Conservation (phyloP, 2,329 filamentous ascomycete genomes). For the Trichothecium sympodiale region DNA sequence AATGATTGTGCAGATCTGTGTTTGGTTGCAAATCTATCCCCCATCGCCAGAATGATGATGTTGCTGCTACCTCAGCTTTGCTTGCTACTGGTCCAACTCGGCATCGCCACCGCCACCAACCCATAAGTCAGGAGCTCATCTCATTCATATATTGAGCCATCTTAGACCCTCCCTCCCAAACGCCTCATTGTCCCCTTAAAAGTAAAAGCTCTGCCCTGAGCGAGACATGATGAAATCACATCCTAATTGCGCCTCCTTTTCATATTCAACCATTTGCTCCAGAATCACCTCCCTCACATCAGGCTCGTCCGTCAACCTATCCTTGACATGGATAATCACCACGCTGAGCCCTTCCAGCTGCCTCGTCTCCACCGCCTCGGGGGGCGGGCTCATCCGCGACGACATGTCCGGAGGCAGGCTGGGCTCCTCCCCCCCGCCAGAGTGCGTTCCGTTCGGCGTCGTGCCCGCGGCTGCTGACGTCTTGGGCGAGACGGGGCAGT, state of each 20-base stretch:
- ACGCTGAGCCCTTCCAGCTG: slow-evolving; percentile 66
- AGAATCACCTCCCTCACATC: slow-evolving; percentile 55
- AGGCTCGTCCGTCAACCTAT: slow-evolving; percentile 64
- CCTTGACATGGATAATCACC: slow-evolving; percentile 90
- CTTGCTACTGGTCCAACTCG: no score
- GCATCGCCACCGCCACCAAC: no score
- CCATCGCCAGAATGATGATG: no score
- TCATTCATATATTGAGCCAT: no score
- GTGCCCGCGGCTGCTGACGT: slow-evolving; percentile 20
- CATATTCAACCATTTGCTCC: slow-evolving; percentile 54
- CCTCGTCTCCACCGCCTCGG: slow-evolving; percentile 10
- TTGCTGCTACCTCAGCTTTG: no score
- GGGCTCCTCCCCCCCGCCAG: slow-evolving; percentile 20
- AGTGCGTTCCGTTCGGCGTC: slow-evolving; percentile 28
- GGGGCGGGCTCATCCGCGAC: slow-evolving; percentile 2
- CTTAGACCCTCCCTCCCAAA: no score
- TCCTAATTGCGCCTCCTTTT: slow-evolving; percentile 55
- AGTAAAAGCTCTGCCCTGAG: slow-evolving; percentile 48
- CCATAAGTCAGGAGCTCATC: no score
- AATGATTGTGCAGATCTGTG: no score
- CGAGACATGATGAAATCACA: slow-evolving; percentile 69
- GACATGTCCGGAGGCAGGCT: slow-evolving; percentile 14
- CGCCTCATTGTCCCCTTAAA: no score
- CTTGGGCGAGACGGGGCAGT: slow-evolving; percentile 38
- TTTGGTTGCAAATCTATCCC: no score